These are phyloP conservation scores for Porogramme epimiltina DNA, from an alignment of 1,284 basidiomycete genomes.

Conservation along the genomic window DNA sequence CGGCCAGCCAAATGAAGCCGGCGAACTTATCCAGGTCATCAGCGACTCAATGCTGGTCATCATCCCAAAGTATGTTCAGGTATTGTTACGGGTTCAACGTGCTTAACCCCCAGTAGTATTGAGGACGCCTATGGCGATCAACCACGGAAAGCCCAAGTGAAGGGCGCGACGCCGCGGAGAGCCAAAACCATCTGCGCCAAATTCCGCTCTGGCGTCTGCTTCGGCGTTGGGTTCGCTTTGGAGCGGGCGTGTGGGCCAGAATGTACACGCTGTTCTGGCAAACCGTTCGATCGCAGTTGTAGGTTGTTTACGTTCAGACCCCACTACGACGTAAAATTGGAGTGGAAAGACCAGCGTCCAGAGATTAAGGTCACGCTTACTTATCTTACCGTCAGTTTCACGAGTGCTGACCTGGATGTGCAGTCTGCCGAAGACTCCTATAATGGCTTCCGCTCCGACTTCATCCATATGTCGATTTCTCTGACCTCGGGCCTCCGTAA, in stretches of 20 bases:
- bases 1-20: slow-evolving; percentile 73
- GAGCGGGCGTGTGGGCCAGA: slow-evolving; percentile 85
- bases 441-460: slow-evolving; percentile 90
- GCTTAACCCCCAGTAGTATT: slow-evolving; percentile 24
- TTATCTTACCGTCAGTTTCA: neutral
- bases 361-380: slow-evolving; percentile 49
- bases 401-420: neutral
- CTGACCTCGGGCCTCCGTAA: slow-evolving; percentile 58
- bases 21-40: slow-evolving; percentile 83
- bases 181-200: slow-evolving; percentile 66
- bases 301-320: slow-evolving; percentile 83
- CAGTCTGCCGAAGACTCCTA: slow-evolving; percentile 77
- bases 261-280: slow-evolving; percentile 66
- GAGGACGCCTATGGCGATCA: slow-evolving; percentile 31
- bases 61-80: slow-evolving; percentile 69
- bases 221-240: slow-evolving; percentile 84
- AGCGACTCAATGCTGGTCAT: slow-evolving; percentile 82
- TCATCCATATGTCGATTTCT: slow-evolving; percentile 92
- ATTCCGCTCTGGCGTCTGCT: slow-evolving; percentile 87
- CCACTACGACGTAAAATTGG: slow-evolving; percentile 81
- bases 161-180: slow-evolving; percentile 36
- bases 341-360: slow-evolving; percentile 48
- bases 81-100: neutral
- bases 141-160: slow-evolving; percentile 23
- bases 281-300: slow-evolving; percentile 78